Base-by-base conservation (phyloP, 169 alveolate species). In the Eimeria tenella region DNA sequence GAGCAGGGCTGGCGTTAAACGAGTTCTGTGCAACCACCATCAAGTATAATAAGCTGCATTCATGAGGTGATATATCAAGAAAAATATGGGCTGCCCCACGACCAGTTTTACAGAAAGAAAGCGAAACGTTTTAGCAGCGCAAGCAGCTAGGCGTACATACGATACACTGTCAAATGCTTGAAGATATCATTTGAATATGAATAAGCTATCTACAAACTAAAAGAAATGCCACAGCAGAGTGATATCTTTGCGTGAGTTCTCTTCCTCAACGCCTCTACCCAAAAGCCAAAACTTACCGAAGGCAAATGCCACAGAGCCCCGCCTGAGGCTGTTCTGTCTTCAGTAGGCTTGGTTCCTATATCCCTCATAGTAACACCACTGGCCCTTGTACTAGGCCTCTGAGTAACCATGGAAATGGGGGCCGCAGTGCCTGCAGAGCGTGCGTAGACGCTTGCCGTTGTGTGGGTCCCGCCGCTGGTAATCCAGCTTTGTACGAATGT, bases 401-500 rank as follows among this genome's bases (percentile, higher is more conserved):
- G 77, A 13, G 42, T n/a, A 7, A 11, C 77, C 31, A 68, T n/a
- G 11, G 68, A 11, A 1, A 58, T 10, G 11, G 68, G 68, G n/a
- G 77, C 77, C n/a, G 77, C n/a, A 13, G 77, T 68, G 31, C 31
- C 0, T 10, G n/a, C n/a, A 23, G 77, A 68, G n/a, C 77, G 77
- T 8, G 77, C 77, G 42, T 13, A n/a, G 49, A 68, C 31, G n/a
- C 77, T 68, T 10, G 77, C 77, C 9, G 49, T n/a, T 15, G 77
- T 68, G 31, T 68, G 77, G 11, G 77, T 11, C 49, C 49, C 31
- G n/a, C 49, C 77, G 77, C 77, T 68, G 77, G n/a, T 68, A 7
- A 68, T n/a, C 77, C 77, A 68, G 77, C 77, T 68, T 23, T 68
- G 77, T n/a, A 68, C 77, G 3, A 68, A 23, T 15, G 77, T 68